Base-by-base conservation (phyloP, 257 asterid species). In the Pogostemon cablin region DNA sequence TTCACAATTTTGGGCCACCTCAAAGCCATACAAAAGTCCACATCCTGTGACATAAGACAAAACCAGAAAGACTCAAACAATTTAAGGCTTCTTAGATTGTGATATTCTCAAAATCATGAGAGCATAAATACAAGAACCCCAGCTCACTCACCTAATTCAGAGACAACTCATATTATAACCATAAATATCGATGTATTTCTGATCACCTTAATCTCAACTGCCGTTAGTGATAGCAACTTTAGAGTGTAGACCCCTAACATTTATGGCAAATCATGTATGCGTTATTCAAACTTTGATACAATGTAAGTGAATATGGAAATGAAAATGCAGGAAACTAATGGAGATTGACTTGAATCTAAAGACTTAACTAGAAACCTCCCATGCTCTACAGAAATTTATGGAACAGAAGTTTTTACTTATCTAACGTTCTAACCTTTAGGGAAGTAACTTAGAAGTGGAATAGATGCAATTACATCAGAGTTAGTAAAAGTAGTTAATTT, bases 81-180 rank as follows among this genome's bases (percentile, higher is more conserved):
- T 3, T 44, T 55, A 10, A 69, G 63, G 59, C 67, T 39, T 68
- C 70, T 60, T 42, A 68, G 35, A 52, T 34, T 75, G 52, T 49
- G 54, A 10, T 62, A 62, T 53, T 25, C 48, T 41, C 54, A 50
- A 47, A 61, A 37, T 35, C 11, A 8, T 41, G 9, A 34, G 9
- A 38, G n/a, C 39, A 41, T 7, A 12, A 47, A 20, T 15, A 15
- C 61, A 57, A 7, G 7, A n/a, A 3, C 32, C 10, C 69, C 15
- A 50, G 58, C 40, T 49, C n/a, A 61, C 40, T 41, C 63, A 58
- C 44, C 32, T 35, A 8, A 3, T 9, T 52, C 50, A 56, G 46
- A 62, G 8, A 41, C 48, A 15, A 46, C 32, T 38, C n/a, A 34
- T 50, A n/a, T n/a, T 42, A 9, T 42, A 68, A 60, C 55, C 12